Conservation (phyloP, 129 eudicot genomes). For the Glebionis coronaria region DNA sequence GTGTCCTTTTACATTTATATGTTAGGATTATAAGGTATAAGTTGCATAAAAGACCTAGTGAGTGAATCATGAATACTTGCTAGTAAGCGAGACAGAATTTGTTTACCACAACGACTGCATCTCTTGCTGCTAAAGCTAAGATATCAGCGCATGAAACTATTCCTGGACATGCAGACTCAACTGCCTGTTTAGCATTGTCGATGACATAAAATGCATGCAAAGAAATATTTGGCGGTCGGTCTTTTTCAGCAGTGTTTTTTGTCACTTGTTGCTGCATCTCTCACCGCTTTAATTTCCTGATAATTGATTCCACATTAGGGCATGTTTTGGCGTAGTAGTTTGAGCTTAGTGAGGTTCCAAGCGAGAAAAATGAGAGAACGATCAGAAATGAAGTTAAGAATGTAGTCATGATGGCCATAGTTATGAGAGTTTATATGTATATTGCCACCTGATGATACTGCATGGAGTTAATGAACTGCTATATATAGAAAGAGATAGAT, state of each 20-base stretch:
- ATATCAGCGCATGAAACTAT: conserved; percentile 21
- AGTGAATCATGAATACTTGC: background rate
- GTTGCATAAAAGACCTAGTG: too few relatives aligned
- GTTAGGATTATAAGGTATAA: background rate
- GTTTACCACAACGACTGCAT: conserved; percentile 14
- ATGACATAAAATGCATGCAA: conserved; percentile 20
- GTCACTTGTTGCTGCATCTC: conserved; percentile 12
- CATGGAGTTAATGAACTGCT: conserved; percentile 25
- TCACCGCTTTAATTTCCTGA: conserved; percentile 18
- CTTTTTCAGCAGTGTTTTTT: conserved; percentile 14
- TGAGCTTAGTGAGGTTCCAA: conserved; percentile 4
- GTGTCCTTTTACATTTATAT: background rate
- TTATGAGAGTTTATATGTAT: background rate
- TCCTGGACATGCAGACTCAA: conserved; percentile 18
- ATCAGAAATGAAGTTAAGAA: conserved; percentile 10
- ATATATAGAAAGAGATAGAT: conserved; percentile 32
- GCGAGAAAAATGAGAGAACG: conserved; percentile 11
- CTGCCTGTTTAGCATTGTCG: conserved; percentile 10
- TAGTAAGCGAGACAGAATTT: too few relatives aligned
- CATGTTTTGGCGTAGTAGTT: conserved; percentile 17
- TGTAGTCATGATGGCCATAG: conserved; percentile 28
- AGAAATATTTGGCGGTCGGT: conserved; percentile 10
- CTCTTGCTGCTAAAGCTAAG: conserved; percentile 22
- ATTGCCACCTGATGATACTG: conserved; percentile 19
- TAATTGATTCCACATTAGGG: conserved; percentile 16